phyloP scores from a whole-genome alignment of 2,329 filamentous ascomycete species.

The Hymenoscyphus salicellus region DNA sequence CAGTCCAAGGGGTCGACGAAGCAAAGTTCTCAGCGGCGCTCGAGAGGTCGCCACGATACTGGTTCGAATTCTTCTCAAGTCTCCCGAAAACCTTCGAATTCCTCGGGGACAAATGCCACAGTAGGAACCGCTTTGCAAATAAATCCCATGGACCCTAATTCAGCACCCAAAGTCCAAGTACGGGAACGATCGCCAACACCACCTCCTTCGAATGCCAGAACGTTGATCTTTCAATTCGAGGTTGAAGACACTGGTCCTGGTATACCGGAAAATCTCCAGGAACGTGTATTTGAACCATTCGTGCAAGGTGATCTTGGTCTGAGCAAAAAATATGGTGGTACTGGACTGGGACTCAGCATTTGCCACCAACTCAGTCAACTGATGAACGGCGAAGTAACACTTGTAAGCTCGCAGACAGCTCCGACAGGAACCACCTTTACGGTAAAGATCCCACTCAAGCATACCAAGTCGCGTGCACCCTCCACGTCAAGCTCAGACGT shows the following conservation, averaged over 20 bases:
- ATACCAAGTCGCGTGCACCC: constrained; percentile 62
- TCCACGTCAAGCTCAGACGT: constrained; percentile 27
- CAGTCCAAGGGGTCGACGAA: constrained; percentile 28
- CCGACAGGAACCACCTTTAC: constrained; percentile 74
- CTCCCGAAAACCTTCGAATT: constrained; percentile 40
- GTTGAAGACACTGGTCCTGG: constrained; percentile 86
- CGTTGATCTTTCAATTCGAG: constrained; percentile 80
- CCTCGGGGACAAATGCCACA: constrained; percentile 31
- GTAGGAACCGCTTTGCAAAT: constrained; percentile 57
- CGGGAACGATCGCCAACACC: constrained; percentile 58
- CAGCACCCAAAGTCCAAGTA: constrained; percentile 37
- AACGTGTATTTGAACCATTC: constrained; percentile 89
- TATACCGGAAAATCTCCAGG: constrained; percentile 72
- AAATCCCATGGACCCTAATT: constrained; percentile 54
- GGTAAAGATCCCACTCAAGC: constrained; percentile 77
- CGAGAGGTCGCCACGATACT: constrained; percentile 29
- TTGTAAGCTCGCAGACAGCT: constrained; percentile 65
- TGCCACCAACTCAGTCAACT: constrained; percentile 80
- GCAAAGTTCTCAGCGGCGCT: constrained; percentile 25
- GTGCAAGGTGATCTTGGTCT: constrained; percentile 88
- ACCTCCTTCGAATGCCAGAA: constrained; percentile 59
- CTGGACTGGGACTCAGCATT: constrained; percentile 83
- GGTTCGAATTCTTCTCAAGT: constrained; percentile 46
- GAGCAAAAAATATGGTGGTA: constrained; percentile 87
- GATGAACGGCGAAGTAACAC: constrained; percentile 74